Conservation (phyloP, 495 filamentous ascomycete genomes). For the Aspergillus kassunensis region DNA sequence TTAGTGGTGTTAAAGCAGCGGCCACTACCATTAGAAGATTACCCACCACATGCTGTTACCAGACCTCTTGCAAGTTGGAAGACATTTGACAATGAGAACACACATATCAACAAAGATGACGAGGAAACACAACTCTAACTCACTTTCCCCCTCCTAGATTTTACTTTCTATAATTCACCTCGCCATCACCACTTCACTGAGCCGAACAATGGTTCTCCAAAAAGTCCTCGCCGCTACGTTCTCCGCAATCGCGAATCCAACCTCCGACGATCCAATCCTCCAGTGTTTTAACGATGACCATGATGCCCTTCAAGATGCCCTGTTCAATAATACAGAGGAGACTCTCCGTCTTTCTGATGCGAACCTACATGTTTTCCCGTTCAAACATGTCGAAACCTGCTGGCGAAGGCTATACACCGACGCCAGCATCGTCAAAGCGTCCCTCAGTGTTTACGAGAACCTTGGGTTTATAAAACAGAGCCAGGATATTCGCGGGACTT, state of each 20-base stretch:
- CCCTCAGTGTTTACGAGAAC: constrained; percentile 33
- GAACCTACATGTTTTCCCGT: constrained; percentile 73
- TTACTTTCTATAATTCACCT: neutral
- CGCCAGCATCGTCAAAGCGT: constrained; percentile 62
- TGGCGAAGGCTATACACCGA: constrained; percentile 80
- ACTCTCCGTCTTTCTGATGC: constrained; percentile 46
- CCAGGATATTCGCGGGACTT: neutral
- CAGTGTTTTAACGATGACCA: constrained; percentile 30
- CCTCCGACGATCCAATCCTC: constrained; percentile 39
- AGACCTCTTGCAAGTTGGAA: too few relatives aligned
- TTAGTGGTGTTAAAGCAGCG: too few relatives aligned
- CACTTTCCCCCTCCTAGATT: neutral
- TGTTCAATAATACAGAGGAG: constrained; percentile 31
- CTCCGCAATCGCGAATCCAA: constrained; percentile 27
- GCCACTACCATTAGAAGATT: too few relatives aligned
- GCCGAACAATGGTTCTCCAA: constrained; percentile 16
- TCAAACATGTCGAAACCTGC: constrained; percentile 65
- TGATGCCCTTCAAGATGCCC: constrained; percentile 23
- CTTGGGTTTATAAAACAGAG: constrained; percentile 12
- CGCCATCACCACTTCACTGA: neutral
- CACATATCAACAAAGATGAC: constrained; percentile 5
- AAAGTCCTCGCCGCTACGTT: constrained; percentile 21
- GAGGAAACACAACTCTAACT: neutral
- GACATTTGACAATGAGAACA: too few relatives aligned
- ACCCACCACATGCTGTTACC: too few relatives aligned